Conservation (phyloP, 306 rosid genomes). For the Pterocarpus macrocarpus region DNA sequence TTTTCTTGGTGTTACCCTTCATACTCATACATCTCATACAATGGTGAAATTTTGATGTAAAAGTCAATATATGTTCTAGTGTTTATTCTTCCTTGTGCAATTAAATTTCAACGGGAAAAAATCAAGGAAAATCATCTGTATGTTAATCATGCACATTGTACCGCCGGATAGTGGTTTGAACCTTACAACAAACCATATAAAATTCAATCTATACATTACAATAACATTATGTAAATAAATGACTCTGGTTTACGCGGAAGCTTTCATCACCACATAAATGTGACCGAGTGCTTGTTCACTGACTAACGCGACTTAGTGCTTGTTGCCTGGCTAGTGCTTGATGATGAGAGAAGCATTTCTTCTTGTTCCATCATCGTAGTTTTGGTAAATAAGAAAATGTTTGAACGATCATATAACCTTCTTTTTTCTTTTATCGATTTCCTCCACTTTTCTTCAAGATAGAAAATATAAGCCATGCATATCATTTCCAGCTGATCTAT, state of each 20-base stretch:
- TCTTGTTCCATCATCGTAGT: no score
- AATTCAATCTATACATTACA: neutral
- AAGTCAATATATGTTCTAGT: constrained; percentile 32
- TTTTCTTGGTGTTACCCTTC: constrained; percentile 5
- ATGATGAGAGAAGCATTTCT: no score
- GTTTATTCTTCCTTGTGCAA: neutral
- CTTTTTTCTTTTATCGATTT: no score
- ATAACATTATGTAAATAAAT: neutral
- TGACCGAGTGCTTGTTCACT: no score
- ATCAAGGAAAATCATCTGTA: neutral
- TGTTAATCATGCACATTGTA: neutral
- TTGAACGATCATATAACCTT: no score
- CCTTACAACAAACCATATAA: neutral
- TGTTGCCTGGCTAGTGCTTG: no score
- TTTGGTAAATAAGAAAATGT: no score
- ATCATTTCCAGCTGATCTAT: no score
- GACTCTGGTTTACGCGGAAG: neutral
- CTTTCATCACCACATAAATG: neutral
- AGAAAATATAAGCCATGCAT: no score
- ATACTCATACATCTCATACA: neutral
- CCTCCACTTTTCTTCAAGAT: no score
- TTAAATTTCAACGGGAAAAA: neutral
- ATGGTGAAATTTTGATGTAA: constrained; percentile 32
- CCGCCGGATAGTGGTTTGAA: no score
- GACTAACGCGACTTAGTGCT: no score